Percentiles rank a stretch among this genome's conserved stretches.
Conservation (phyloP, 805 yeast species). For the Kregervanrija pseudodelftensis region DNA sequence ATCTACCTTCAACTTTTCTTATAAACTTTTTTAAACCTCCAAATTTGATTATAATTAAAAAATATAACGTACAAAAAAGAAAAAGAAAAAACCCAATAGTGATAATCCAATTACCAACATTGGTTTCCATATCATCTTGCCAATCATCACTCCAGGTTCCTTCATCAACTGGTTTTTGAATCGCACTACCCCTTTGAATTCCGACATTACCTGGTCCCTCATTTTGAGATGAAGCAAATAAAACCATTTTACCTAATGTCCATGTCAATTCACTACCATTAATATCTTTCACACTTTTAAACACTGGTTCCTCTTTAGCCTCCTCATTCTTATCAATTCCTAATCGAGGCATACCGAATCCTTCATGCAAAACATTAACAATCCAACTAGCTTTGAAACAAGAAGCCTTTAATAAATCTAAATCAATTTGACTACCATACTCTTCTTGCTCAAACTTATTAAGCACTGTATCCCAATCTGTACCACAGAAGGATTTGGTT, state of each 20-base stretch:
- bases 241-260: slow-evolving; percentile 85
- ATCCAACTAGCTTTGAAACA: slow-evolving; percentile 98
- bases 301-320: slow-evolving; percentile 26
- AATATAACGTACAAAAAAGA: neutral
- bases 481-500: slow-evolving; percentile 67
- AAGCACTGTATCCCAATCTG: slow-evolving; percentile 56
- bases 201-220: slow-evolving; percentile 10
- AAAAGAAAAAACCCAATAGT: slow-evolving; percentile 3
- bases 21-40: slow-evolving; percentile 9
- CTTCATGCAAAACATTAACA: slow-evolving; percentile 80
- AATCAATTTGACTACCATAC: slow-evolving; percentile 48
- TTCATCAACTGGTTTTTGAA: slow-evolving; percentile 16
- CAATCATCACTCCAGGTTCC: neutral
- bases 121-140: neutral
- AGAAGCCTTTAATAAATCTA: slow-evolving; percentile 57
- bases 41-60: slow-evolving; percentile 4
- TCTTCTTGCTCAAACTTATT: slow-evolving; percentile 44
- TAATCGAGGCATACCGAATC: slow-evolving; percentile 77
- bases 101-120: slow-evolving; percentile 1
- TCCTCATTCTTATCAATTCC: slow-evolving; percentile 37
- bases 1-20: slow-evolving; percentile 1
- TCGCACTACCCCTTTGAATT: slow-evolving; percentile 14
- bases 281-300: slow-evolving; percentile 75
- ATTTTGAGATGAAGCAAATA: slow-evolving; percentile 74
- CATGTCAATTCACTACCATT: slow-evolving; percentile 87